Conservation (phyloP, 2,329 filamentous ascomycete species). For the Xylariales sp. region DNA sequence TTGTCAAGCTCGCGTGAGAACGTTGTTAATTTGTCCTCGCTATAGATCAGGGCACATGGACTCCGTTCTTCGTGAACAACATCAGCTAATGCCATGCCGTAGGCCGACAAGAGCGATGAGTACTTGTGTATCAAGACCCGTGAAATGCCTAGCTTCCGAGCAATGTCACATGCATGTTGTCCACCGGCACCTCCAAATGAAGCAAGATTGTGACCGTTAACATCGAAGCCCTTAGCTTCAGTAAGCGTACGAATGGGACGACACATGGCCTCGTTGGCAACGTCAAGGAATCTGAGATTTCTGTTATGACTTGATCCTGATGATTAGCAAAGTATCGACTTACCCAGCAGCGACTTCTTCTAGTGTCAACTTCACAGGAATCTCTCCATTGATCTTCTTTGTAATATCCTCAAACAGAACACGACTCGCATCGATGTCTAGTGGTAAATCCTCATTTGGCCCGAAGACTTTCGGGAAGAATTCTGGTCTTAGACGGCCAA, state of each 20-base stretch:
- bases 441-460: conserved; percentile 60
- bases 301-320: no score
- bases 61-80: conserved; percentile 69
- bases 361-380: conserved; percentile 44
- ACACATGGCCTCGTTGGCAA: conserved; percentile 68
- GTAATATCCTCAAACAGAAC: conserved; percentile 61
- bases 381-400: conserved; percentile 59
- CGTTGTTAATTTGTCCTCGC: conserved; percentile 42
- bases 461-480: conserved; percentile 68
- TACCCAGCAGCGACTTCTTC: conserved; percentile 54
- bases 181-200: conserved; percentile 70
- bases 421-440: conserved; percentile 58
- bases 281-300: conserved; percentile 65
- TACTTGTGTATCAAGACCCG: conserved; percentile 67
- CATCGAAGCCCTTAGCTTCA: conserved; percentile 67
- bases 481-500: conserved; percentile 54
- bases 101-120: conserved; percentile 64
- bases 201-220: conserved; percentile 62
- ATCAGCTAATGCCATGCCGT: conserved; percentile 68
- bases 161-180: conserved; percentile 66
- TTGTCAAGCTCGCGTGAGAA: conserved; percentile 15
- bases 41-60: conserved; percentile 37
- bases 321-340: background rate
- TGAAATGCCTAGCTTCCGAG: conserved; percentile 61
- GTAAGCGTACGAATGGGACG: conserved; percentile 67